Conservation (phyloP, 2,329 filamentous ascomycete genomes). For the Chrysoporthe cubensis region DNA sequence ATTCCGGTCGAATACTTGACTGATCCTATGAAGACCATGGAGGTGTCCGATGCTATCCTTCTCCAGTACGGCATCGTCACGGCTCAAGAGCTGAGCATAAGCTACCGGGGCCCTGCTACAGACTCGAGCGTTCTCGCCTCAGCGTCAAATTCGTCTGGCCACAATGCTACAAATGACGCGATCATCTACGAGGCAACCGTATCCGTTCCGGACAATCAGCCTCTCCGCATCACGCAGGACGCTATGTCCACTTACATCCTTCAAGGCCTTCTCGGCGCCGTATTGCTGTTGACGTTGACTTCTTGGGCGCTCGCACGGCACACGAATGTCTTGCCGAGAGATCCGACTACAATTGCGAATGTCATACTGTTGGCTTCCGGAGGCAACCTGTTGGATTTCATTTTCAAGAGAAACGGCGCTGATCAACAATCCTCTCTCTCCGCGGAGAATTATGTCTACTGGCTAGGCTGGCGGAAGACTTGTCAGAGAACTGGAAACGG, state of each 20-base stretch:
- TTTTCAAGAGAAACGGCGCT: not conserved
- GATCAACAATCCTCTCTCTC: not conserved
- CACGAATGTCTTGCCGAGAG: not conserved
- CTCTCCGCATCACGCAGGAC: not conserved
- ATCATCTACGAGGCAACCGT: not conserved
- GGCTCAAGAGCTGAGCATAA: not conserved
- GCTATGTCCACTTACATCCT: not conserved
- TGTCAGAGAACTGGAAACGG: not conserved
- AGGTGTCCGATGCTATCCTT: not conserved
- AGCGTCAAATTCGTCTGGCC: not conserved
- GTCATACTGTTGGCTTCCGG: not conserved
- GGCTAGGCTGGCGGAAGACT: not conserved
- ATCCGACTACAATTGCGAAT: not conserved
- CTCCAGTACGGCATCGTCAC: not conserved
- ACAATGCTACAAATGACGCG: not conserved
- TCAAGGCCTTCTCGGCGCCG: not conserved
- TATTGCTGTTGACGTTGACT: not conserved
- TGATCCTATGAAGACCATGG: not conserved
- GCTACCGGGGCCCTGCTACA: not conserved
- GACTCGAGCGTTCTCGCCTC: not conserved
- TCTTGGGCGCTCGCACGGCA: not conserved
- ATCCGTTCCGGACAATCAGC: not conserved
- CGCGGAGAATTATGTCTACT: not conserved
- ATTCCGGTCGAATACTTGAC: not conserved
- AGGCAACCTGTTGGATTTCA: not conserved